Base-by-base conservation (phyloP, 139 green algal genomes). In the Medakamo hakoo region DNA sequence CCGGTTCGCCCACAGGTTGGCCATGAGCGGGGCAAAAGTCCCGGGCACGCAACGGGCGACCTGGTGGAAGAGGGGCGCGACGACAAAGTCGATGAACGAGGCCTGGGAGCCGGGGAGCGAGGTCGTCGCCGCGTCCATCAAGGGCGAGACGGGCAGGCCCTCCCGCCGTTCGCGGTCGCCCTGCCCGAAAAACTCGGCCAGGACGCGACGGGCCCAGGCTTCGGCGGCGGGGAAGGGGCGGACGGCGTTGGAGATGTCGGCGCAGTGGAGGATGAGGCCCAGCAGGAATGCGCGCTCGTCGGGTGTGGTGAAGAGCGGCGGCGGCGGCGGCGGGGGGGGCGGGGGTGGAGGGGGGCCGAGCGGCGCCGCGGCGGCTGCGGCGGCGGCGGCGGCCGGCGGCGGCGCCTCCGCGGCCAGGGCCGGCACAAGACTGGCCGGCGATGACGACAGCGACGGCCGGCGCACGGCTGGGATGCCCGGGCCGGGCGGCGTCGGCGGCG, bases 41-140 rank as follows among this genome's bases (percentile, higher is more conserved):
- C 49, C 20, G 24, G 26, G 16, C 24, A 30, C 16, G 62, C 19
- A 30, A 40, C 32, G 4, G 63, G 63, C 60, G 64, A 78, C 31
- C 69, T 64, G 30, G 22, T n/a, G 30, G 31, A 57, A 86, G 1
- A 86, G 71, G 32, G 81, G 81, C 28, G 75, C 77, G 25, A 88
- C 73, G 32, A 88, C 63, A 32, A 85, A 83, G 57, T 88, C 81
- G 49, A 86, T 79, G 63, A 88, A 88, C 64, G 82, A 82, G 62
- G 84, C 78, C 63, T 88, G 81, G 55, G 59, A 75, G 23, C 52
- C n/a, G 18, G 73, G 27, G 1, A 61, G 27, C 25, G 52, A 74
- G 48, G 75, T 81, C 14, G 65, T 71, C 23, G 64, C 32, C 24
- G 74, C 59, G 63, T 88, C 76, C 64, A 80, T 83, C 68, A 82